Percentiles rank a stretch among this genome's conserved stretches.
These are phyloP conservation scores for Myxozyma sirexii DNA, from an alignment of 805 yeast genomes.

Conservation along the genomic window DNA sequence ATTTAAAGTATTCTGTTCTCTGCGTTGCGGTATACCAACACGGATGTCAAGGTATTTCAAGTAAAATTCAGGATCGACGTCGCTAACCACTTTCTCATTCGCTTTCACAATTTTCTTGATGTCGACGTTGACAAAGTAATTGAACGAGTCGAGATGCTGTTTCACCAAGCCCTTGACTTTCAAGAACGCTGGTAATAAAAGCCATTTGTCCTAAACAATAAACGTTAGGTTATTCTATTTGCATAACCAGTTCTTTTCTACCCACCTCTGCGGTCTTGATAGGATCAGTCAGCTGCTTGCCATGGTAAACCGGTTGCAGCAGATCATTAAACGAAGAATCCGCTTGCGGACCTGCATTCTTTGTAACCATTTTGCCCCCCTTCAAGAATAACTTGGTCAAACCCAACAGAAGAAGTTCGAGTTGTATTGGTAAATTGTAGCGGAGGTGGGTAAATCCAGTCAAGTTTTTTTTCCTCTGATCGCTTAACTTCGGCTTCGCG, in stretches of 20 bases:
- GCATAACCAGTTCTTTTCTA: neutral
- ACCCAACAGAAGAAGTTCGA: neutral
- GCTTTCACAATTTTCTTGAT: slow-evolving; percentile 90
- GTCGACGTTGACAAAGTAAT: slow-evolving; percentile 92
- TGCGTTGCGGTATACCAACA: slow-evolving; percentile 62
- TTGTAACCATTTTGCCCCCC: neutral
- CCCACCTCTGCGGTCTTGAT: slow-evolving; percentile 73
- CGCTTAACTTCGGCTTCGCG: neutral
- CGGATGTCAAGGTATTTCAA: slow-evolving; percentile 90
- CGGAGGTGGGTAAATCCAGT: neutral
- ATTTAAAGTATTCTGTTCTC: slow-evolving; percentile 42
- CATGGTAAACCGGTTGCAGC: slow-evolving; percentile 78
- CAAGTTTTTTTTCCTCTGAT: neutral
- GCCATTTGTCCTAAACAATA: slow-evolving; percentile 81
- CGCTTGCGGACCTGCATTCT: neutral
- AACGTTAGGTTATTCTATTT: neutral
- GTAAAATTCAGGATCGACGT: slow-evolving; percentile 96
- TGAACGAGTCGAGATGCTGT: slow-evolving; percentile 97
- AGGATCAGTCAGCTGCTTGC: slow-evolving; percentile 83
- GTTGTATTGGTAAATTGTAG: neutral
- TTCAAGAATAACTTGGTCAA: neutral
- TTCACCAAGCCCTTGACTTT: slow-evolving; percentile 95
- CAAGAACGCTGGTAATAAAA: slow-evolving; percentile 89
- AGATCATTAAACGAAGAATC: slow-evolving; percentile 61
- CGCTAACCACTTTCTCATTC: slow-evolving; percentile 83